A percentile compares a stretch with the other conserved stretches of the same genome.
These are phyloP conservation scores for Ophiobolus disseminans DNA, from an alignment of 2,329 filamentous ascomycete species.

Conservation along the genomic window DNA sequence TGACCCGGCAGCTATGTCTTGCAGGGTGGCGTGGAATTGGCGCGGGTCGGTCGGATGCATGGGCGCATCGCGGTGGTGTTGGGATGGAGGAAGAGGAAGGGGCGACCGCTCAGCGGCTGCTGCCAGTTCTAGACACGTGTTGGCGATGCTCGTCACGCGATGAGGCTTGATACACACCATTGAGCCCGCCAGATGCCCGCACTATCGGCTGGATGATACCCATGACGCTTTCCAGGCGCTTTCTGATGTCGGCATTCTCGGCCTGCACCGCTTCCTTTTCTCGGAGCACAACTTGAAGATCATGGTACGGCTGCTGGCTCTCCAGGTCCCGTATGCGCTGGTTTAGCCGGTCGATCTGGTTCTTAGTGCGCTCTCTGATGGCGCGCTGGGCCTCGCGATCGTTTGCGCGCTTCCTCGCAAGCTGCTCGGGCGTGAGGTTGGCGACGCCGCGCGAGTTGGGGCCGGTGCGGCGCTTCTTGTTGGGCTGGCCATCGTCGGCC, in stretches of 20 bases:
- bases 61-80: constrained; percentile 19
- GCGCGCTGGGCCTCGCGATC: constrained; percentile 86
- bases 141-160: constrained; percentile 8
- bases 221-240: constrained; percentile 70
- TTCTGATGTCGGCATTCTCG: constrained; percentile 80
- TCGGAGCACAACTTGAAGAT: constrained; percentile 76
- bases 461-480: constrained; percentile 47
- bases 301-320: constrained; percentile 80
- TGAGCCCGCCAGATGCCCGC: constrained; percentile 49
- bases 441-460: constrained; percentile 75
- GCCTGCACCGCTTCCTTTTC: constrained; percentile 79
- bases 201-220: constrained; percentile 69
- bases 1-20: constrained; percentile 26
- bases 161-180: constrained; percentile 45
- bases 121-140: constrained; percentile 51
- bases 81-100: constrained; percentile 41
- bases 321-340: constrained; percentile 76
- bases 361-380: constrained; percentile 81
- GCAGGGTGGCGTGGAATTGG: constrained; percentile 28
- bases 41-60: constrained; percentile 27
- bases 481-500: constrained; percentile 23
- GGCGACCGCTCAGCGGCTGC: constrained; percentile 57
- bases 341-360: constrained; percentile 78
- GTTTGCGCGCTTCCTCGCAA: constrained; percentile 90
- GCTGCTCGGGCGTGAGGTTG: constrained; percentile 84